Evolutionary conservation across 352 stramenopile species (phyloP), one percentile per base, ranked within the genome.

Genomic region (Globisporangium nagaii): DNA sequence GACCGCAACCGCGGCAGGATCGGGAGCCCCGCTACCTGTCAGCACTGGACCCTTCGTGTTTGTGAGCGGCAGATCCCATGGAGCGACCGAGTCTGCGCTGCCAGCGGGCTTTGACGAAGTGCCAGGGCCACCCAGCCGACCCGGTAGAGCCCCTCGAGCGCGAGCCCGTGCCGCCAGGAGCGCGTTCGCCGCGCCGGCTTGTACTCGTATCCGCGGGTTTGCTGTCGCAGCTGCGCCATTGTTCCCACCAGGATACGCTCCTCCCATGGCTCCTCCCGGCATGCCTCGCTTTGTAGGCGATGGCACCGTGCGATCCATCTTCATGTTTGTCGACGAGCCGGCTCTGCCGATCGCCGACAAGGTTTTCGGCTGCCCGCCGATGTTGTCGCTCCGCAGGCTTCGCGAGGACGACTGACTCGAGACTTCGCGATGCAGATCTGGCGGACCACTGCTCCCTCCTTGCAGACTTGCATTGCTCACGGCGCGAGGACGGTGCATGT

Each of bases 11-110:
- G 24, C 25, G 28, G 35, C 1, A 19, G 46, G 2, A 11, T 50
- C 36, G 7, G 50, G 44, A 32, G 49, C 58, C 9, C 58, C 58
- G 4, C 49, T 58, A 12, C 50, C 54, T 43, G 49, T 56, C 35
- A 56, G 12, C 25, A 63, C 34, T 5, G 62, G 64, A 22, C 41
- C 58, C 39, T 71, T 79, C 0, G 60, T 62, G 35, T 71, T 79
- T 0, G 70, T 75, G 3, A 92, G 63, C 6, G 81, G 81, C 5
- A 92, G 57, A 60, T 92, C 81, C 81, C 81, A 92, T 28, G 81
- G 81, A 19, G 81, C 81, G 25, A 92, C 68, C 3, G 49, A 73
- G 1, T 88, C 76, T 15, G 48, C 65, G n/a, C 36, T 45, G n/a
- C 58, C 53, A 3, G 42, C 27, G 34, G 70, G 27, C 48, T 60